Conservation (phyloP, 768 basidiomycete species). For the Leccinum disarticulatum region DNA sequence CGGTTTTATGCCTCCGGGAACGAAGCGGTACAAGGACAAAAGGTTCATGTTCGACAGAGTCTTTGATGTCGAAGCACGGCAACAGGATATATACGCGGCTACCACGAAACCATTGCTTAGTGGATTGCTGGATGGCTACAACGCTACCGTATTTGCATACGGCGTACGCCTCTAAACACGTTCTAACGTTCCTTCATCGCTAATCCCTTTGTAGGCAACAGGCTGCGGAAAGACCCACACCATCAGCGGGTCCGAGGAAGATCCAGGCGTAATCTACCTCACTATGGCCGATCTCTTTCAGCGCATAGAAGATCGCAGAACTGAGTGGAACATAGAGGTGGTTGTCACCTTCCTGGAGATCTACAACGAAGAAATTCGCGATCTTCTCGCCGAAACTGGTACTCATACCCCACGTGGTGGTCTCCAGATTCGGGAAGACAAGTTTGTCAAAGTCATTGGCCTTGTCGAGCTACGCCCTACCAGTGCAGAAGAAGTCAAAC, state of each 20-base stretch:
- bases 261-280: slow-evolving; percentile 93
- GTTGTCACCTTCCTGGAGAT: slow-evolving; percentile 97
- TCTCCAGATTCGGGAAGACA: slow-evolving; percentile 92
- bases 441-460: slow-evolving; percentile 85
- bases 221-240: slow-evolving; percentile 99
- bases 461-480: slow-evolving; percentile 79
- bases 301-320: slow-evolving; percentile 82
- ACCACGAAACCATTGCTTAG: slow-evolving; percentile 84
- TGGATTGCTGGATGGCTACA: slow-evolving; percentile 90
- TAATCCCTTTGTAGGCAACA: slow-evolving; percentile 69
- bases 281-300: slow-evolving; percentile 98
- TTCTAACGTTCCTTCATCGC: slow-evolving; percentile 4
- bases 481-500: slow-evolving; percentile 90
- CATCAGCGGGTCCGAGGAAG: slow-evolving; percentile 85
- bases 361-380: slow-evolving; percentile 98
- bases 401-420: slow-evolving; percentile 69
- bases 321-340: slow-evolving; percentile 84
- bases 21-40: slow-evolving; percentile 94
- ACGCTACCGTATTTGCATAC: slow-evolving; percentile 97
- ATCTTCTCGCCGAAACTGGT: slow-evolving; percentile 82
- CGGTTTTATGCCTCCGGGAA: slow-evolving; percentile 82
- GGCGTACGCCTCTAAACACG: slow-evolving; percentile 61
- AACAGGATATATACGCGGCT: slow-evolving; percentile 84
- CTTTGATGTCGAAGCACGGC: slow-evolving; percentile 76
- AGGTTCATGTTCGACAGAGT: slow-evolving; percentile 97